Evolutionary conservation across 208 protist genomes (phyloP), one percentile per base, ranked within the genome.

Genomic region (Zelonia costaricensis): DNA sequence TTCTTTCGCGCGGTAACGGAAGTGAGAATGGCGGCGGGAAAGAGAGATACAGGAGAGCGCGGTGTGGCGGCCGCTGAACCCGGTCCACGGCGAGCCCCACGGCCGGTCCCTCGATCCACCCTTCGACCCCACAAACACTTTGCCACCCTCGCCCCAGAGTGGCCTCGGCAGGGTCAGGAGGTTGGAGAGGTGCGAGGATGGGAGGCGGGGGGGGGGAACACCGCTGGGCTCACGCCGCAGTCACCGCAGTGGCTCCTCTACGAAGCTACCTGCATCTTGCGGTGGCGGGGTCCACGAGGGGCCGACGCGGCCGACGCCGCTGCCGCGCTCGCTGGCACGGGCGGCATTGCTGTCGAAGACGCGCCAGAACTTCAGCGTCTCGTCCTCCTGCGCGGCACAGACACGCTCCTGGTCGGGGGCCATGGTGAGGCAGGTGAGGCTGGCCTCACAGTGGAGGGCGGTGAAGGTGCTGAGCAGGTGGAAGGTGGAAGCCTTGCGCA

Each of bases 361-460:
- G 31, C 70, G 68, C 88, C 88, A 94, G 39, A 94, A 91, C 58
- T 89, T 94, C 12, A 94, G 65, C n/a, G 82, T 87, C 46, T 94
- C 88, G 49, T 91, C 84, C 0, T 22, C 60, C 67, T 94, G 88
- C 16, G 88, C 84, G 3, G 82, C 82, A 48, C 88, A 94, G 22
- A 94, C 82, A 2, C 72, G 27, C 63, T 90, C 64, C 64, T 74
- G 74, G 40, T 94, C 84, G 0, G 84, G 82, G 1, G 84, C 65
- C 39, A 91, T 48, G 3, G 82, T 91, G 15, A 82, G 49, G 53
- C 84, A 94, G 40, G 65, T 80, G 22, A 94, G 70, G 22, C 51
- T 55, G 0, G 72, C 81, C 3, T 70, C 56, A 48, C 74, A 84
- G 47, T 76, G 81, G 27, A 72, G 76, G 18, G 88, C 74, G 30